These are phyloP conservation scores for Magnaporthales sp. DNA, from an alignment of 2,329 filamentous ascomycete species.

Conservation along the genomic window DNA sequence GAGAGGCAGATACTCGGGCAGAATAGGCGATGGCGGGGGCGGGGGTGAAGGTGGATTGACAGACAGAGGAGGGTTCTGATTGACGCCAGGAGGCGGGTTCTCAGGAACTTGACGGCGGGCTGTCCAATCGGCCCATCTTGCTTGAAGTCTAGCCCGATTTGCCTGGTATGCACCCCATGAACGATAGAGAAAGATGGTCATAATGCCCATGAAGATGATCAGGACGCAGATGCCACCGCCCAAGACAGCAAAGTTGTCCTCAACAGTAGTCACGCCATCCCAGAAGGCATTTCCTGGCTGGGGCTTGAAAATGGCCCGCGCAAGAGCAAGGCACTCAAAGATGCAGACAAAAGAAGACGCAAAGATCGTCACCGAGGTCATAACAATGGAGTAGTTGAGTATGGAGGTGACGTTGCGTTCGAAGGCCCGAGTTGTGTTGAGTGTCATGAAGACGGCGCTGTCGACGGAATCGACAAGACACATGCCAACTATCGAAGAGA, in stretches of 20 bases:
- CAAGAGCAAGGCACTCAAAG: conserved; percentile 73
- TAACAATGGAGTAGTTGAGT: conserved; percentile 84
- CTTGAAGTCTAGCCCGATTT: neutral
- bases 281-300: conserved; percentile 62
- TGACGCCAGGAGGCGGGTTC: neutral
- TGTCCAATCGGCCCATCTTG: neutral
- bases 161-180: conserved; percentile 56
- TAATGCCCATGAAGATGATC: conserved; percentile 68
- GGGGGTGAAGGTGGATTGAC: neutral
- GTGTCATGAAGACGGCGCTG: conserved; percentile 87
- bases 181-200: conserved; percentile 67
- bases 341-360: conserved; percentile 81
- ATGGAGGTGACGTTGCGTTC: conserved; percentile 80
- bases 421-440: conserved; percentile 77
- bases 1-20: neutral
- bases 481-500: conserved; percentile 64
- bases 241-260: conserved; percentile 78
- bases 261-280: conserved; percentile 71
- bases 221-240: conserved; percentile 79
- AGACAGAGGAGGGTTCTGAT: neutral
- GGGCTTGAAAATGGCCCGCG: conserved; percentile 67
- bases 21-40: neutral
- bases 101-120: neutral
- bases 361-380: conserved; percentile 74
- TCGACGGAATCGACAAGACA: conserved; percentile 89